A percentile compares a stretch with the other conserved stretches of the same genome.
Evolutionary conservation across 345 rosid genomes (phyloP).

Genomic region (Raphanus raphanistrum): DNA sequence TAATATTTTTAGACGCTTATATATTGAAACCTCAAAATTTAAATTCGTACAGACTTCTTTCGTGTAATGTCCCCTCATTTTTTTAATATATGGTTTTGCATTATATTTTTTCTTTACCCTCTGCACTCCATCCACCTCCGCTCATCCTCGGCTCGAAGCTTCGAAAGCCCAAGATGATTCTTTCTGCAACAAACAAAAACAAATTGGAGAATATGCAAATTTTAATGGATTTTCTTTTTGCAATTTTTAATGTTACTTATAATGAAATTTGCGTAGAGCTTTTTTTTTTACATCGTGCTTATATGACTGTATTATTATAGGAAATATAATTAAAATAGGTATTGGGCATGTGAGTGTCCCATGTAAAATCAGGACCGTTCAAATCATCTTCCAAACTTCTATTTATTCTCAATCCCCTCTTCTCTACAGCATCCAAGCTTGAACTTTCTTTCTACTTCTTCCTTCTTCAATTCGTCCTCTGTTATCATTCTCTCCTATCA

Average conservation of each 20-base stretch:
- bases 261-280: neutral
- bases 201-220: neutral
- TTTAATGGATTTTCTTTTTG: too few relatives aligned
- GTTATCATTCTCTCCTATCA: slow-evolving; percentile 30
- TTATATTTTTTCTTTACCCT: neutral
- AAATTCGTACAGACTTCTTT: neutral
- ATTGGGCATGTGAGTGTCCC: slow-evolving; percentile 44
- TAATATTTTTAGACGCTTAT: neutral
- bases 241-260: neutral
- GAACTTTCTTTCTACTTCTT: slow-evolving; percentile 34
- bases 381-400: slow-evolving; percentile 39
- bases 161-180: neutral
- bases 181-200: slow-evolving; percentile 19
- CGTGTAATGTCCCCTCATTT: neutral
- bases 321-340: slow-evolving; percentile 18
- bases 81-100: neutral
- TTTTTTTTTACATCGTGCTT: slow-evolving; percentile 19
- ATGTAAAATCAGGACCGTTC: slow-evolving; percentile 56
- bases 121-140: neutral
- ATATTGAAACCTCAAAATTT: neutral
- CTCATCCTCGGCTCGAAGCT: neutral
- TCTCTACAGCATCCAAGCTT: slow-evolving; percentile 34
- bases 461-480: slow-evolving; percentile 22
- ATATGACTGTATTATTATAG: neutral
- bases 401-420: slow-evolving; percentile 48